phyloP scores from a whole-genome alignment of 805 yeast genomes.

The Debaryomyces maramus region DNA sequence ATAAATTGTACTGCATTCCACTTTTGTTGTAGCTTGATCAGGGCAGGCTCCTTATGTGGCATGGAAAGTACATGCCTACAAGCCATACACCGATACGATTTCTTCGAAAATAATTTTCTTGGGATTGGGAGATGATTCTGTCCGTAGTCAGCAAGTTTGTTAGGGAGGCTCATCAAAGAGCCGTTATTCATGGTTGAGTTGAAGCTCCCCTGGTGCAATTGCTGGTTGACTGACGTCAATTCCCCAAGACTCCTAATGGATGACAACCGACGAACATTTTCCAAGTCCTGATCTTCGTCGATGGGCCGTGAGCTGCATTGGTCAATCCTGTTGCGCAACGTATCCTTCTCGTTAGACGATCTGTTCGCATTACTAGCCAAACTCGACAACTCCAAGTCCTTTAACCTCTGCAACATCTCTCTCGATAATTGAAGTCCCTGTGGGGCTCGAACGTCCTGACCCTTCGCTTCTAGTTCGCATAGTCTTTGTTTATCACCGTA shows the following conservation, averaged over 20 bases:
- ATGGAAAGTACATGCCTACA: constrained; percentile 28
- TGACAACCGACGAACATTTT: constrained; percentile 5
- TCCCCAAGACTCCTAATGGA: not conserved
- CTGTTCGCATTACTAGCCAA: not conserved
- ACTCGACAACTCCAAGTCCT: constrained; percentile 4
- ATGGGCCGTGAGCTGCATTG: not conserved
- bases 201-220: constrained; percentile 1
- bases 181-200: not conserved
- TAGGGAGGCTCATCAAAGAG: not conserved
- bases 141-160: not conserved
- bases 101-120: constrained; percentile 24
- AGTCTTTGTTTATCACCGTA: not conserved
- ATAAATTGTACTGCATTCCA: constrained; percentile 36
- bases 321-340: not conserved
- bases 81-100: constrained; percentile 24
- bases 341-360: constrained; percentile 1
- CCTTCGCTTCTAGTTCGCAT: not conserved
- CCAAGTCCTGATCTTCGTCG: constrained; percentile 7
- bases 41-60: constrained; percentile 26
- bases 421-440: constrained; percentile 1
- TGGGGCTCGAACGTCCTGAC: not conserved
- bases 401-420: constrained; percentile 6
- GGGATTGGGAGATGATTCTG: constrained; percentile 22
- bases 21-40: constrained; percentile 27
- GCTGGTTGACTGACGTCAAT: constrained; percentile 4